Evolutionary conservation across 148 eudicot genomes (phyloP).

Genomic region (Rhododendron kiyosumense): DNA sequence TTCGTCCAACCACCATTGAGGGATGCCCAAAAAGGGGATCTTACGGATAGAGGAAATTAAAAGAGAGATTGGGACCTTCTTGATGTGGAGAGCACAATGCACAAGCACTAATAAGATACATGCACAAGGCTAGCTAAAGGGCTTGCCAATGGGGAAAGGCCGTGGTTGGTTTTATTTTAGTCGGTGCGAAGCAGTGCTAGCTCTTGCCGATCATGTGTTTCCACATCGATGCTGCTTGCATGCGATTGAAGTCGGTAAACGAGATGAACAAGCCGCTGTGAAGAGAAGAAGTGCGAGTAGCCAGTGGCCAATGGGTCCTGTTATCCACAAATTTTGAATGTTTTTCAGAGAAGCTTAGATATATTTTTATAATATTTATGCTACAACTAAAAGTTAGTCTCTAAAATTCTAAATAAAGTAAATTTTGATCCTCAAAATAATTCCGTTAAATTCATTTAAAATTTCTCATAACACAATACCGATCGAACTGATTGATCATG

Average conservation of each 20-base stretch:
- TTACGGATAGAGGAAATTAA: neutral
- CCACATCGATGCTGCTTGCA: too few relatives aligned
- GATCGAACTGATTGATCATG: neutral
- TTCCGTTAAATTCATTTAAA: too few relatives aligned
- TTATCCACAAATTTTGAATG: too few relatives aligned
- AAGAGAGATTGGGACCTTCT: neutral
- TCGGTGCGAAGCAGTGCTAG: neutral
- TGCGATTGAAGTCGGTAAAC: too few relatives aligned
- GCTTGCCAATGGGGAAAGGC: neutral
- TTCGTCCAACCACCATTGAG: neutral
- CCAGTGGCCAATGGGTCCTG: too few relatives aligned
- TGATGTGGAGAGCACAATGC: slow-evolving; percentile 4
- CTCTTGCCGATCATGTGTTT: too few relatives aligned
- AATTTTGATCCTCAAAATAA: neutral
- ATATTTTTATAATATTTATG: too few relatives aligned
- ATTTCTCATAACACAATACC: neutral
- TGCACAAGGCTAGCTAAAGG: neutral
- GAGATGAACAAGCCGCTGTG: too few relatives aligned
- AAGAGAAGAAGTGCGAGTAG: too few relatives aligned
- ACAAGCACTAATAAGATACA: neutral
- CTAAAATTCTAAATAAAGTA: too few relatives aligned
- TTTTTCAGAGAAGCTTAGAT: too few relatives aligned
- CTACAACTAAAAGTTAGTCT: too few relatives aligned
- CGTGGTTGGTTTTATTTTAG: neutral
- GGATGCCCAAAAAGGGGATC: neutral